Conservation (phyloP, 306 rosid genomes). For the Nissolia schottii region DNA sequence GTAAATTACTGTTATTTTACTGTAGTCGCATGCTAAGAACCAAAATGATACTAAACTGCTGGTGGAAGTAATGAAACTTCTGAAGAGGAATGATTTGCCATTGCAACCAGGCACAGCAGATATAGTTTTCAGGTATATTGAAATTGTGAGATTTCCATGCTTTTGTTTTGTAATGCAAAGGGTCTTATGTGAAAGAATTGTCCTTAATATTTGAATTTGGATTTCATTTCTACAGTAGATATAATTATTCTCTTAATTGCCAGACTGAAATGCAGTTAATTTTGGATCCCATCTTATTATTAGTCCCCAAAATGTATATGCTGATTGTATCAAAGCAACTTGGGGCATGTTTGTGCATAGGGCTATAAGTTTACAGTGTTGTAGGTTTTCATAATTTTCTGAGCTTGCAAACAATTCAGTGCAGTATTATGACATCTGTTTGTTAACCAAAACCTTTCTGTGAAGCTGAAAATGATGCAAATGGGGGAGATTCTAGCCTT, state of each 20-base stretch:
- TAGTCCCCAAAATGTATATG: not conserved
- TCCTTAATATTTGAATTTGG: conserved; percentile 7
- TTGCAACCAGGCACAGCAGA: conserved; percentile 97
- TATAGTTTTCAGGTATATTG: conserved; percentile 76
- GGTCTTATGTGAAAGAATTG: not conserved
- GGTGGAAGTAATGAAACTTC: conserved; percentile 73
- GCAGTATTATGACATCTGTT: not conserved
- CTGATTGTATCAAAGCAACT: conserved; percentile 4
- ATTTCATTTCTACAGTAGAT: not conserved
- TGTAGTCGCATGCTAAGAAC: conserved; percentile 64
- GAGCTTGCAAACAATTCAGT: not conserved
- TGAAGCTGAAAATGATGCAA: not conserved
- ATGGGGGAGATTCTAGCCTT: not conserved
- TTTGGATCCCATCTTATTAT: not conserved
- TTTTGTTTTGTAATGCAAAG: conserved; percentile 11
- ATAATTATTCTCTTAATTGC: conserved; percentile 11
- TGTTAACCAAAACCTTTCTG: not conserved
- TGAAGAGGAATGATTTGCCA: conserved; percentile 65
- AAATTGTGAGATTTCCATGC: not conserved
- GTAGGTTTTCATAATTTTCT: not conserved
- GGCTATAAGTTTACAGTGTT: not conserved
- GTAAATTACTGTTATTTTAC: conserved; percentile 22
- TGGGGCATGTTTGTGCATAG: not conserved
- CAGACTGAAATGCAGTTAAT: not conserved
- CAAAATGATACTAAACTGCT: conserved; percentile 61